Conservation (phyloP, 2,329 filamentous ascomycete species). For the Grosmannia penicillata region DNA sequence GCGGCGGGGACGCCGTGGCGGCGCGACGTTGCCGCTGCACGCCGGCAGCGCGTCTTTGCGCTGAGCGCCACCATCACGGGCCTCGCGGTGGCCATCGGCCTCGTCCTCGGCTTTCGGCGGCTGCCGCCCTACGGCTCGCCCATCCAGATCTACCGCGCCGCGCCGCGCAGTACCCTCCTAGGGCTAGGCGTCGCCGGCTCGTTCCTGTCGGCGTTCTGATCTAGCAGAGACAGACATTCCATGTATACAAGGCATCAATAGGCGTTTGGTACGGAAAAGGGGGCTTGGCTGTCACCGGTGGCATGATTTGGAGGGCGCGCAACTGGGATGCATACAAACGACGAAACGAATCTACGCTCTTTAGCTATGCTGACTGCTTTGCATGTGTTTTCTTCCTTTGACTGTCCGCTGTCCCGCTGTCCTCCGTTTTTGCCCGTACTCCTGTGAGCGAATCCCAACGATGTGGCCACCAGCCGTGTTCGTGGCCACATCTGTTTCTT, state of each 20-base stretch:
- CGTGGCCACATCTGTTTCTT: background rate
- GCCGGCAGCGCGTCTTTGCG: slow-evolving; percentile 16
- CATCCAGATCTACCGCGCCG: slow-evolving; percentile 26
- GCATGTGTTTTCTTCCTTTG: too few relatives aligned
- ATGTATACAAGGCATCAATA: too few relatives aligned
- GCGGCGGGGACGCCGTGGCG: slow-evolving; percentile 1
- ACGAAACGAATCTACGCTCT: too few relatives aligned
- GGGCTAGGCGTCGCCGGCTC: slow-evolving; percentile 1
- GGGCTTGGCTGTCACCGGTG: too few relatives aligned
- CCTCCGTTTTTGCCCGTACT: too few relatives aligned
- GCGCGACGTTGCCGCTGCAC: slow-evolving; percentile 1
- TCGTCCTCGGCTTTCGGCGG: slow-evolving; percentile 22
- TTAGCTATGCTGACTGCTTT: too few relatives aligned
- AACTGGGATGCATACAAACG: too few relatives aligned
- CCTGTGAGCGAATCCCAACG: too few relatives aligned
- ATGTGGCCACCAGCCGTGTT: background rate
- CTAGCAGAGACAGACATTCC: background rate
- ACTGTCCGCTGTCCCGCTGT: too few relatives aligned
- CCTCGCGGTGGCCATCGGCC: slow-evolving; percentile 20
- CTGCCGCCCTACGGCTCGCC: slow-evolving; percentile 30
- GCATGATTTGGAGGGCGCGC: too few relatives aligned
- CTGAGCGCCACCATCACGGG: slow-evolving; percentile 21
- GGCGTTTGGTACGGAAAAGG: too few relatives aligned
- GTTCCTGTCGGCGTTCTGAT: slow-evolving; percentile 1
- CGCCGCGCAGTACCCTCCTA: slow-evolving; percentile 10